phyloP scores from a whole-genome alignment of 2,329 filamentous ascomycete species.

The Neonectria punicea region DNA sequence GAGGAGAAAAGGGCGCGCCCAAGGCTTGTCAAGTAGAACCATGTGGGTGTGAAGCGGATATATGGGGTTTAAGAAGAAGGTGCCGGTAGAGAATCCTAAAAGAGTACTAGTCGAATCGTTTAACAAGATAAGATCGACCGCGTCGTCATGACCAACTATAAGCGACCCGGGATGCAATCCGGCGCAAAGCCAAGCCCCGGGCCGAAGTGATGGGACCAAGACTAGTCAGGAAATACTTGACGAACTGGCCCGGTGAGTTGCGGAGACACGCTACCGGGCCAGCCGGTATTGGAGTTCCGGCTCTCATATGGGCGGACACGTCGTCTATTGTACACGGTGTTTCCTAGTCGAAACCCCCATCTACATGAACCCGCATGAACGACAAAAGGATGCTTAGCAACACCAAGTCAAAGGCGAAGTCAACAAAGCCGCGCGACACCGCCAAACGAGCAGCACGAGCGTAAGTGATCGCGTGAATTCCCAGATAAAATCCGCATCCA shows the following conservation, averaged over 20 bases:
- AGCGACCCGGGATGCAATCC: neutral
- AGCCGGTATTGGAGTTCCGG: neutral
- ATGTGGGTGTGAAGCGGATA: neutral
- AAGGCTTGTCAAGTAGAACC: neutral
- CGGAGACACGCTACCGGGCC: neutral
- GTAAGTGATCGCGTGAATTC: neutral
- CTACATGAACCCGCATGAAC: neutral
- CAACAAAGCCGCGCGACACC: neutral
- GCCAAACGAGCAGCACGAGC: conserved; percentile 6
- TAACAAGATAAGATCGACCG: too few relatives aligned
- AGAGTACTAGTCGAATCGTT: too few relatives aligned
- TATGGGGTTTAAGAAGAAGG: neutral
- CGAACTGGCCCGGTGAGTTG: neutral
- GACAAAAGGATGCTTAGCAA: neutral
- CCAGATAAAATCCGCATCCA: too few relatives aligned
- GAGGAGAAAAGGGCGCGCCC: neutral
- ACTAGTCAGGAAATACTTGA: neutral
- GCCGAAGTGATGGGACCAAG: neutral
- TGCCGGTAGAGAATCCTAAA: too few relatives aligned
- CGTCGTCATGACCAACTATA: neutral
- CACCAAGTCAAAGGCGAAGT: neutral
- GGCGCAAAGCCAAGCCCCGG: neutral
- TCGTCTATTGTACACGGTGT: neutral
- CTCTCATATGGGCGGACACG: neutral
- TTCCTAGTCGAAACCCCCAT: neutral